Base-by-base conservation (phyloP, 2,329 filamentous ascomycete genomes). In the Chaetothyriales sp. region DNA sequence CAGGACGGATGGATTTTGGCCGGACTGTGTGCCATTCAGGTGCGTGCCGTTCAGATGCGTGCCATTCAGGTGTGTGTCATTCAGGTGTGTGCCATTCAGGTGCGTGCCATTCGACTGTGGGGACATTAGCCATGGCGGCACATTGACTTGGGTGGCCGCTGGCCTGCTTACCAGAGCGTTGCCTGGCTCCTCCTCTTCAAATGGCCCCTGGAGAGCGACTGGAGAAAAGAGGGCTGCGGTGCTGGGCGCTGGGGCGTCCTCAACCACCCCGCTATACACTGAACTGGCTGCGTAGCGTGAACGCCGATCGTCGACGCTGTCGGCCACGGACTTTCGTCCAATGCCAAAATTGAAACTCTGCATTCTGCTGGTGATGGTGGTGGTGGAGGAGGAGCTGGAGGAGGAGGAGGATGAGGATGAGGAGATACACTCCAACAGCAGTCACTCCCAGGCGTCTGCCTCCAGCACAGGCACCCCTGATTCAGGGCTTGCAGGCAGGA, bases 201-300 rank as follows among this genome's bases (percentile, higher is more conserved):
- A 57, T 1, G 55, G 53, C 4, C 53, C 55, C 43, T 55, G 50
- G 44, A 59, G 43, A 4, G 51, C 49, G 1, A 49, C 53, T 18
- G 55, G 51, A 54, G 54, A 56, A 46, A 57, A 59, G 19, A 19
- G 48, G 10, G 37, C 45, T 6, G 40, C 22, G 2, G 51, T 51
- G 46, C 47, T 54, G 47, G 48, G 49, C 8, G 53, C 51, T 5
- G 54, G 58, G 19, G 56, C 56, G 43, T 61, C 56, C 18, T 59
- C 58, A n/a, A 51, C 52, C 5, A 56, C 55, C 9, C 53, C 54
- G 49, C 58, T 60, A 53, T 61, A 61, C n/a, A 61, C 49, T 5
- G 59, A 61, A 50, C 59, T 61, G 46, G 59, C 54, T 9, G 60
- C 56, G 54, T 58, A 61, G 19, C 59, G 59, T 48, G 57, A 60